phyloP scores from a whole-genome alignment of 768 basidiomycete genomes.

The Tylopilus plumbeoviolaceoides region DNA sequence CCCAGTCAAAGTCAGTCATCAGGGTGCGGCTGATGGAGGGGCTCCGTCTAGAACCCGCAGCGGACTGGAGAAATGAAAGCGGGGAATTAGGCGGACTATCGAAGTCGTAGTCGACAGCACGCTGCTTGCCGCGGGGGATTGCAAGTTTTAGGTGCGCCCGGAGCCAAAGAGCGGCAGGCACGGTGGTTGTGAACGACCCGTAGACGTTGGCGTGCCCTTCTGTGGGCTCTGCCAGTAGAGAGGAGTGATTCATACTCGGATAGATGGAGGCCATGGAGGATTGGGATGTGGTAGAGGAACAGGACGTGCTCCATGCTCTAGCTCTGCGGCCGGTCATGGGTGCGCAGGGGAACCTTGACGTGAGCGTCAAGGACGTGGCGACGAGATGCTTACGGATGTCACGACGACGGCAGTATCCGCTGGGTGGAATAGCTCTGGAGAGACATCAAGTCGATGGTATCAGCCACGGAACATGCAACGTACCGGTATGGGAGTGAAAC shows the following conservation, averaged over 20 bases:
- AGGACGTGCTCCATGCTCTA: conserved; percentile 20
- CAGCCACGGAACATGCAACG: neutral
- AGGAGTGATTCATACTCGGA: conserved; percentile 18
- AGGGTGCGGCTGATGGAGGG: conserved; percentile 44
- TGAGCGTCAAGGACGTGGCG: too few species aligned
- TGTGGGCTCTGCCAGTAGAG: conserved; percentile 21
- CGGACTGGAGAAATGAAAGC: conserved; percentile 18
- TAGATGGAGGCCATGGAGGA: conserved; percentile 25
- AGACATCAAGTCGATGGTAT: too few species aligned
- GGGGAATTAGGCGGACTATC: conserved; percentile 31
- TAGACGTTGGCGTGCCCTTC: conserved; percentile 25
- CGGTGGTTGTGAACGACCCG: conserved; percentile 40
- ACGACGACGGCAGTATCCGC: neutral
- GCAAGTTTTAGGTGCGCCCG: conserved; percentile 16
- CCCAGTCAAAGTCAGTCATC: conserved; percentile 22
- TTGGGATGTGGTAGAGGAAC: conserved; percentile 21
- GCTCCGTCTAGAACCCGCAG: conserved; percentile 18
- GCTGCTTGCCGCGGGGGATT: conserved; percentile 15
- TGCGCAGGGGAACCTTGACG: neutral
- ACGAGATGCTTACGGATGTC: neutral
- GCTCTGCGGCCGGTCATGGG: conserved; percentile 5
- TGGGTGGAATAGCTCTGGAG: too few species aligned
- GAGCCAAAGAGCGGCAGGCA: conserved; percentile 31
- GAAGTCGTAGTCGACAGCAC: conserved; percentile 8
- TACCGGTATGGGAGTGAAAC: too few species aligned